Evolutionary conservation across 305 asterid genomes (phyloP).

Genomic region (Solanum hybrid): DNA sequence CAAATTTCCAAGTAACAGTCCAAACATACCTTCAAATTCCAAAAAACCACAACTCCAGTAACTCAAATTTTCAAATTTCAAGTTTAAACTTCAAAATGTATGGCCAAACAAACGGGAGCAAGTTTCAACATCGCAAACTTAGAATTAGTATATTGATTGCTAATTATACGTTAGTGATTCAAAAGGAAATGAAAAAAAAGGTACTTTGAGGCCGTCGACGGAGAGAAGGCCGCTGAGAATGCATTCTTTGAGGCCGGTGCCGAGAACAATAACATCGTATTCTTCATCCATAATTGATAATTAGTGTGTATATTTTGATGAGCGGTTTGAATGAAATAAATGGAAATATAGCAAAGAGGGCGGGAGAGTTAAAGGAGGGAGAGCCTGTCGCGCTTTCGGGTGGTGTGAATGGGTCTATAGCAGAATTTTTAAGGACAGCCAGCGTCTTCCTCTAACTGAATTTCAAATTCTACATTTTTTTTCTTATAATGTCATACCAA

Average conservation of each 20-base stretch:
- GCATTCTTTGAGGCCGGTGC: slow-evolving; percentile 90
- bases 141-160: neutral
- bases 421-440: neutral
- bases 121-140: neutral
- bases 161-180: neutral
- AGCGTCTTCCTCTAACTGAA: neutral
- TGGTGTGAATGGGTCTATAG: slow-evolving; percentile 6
- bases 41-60: neutral
- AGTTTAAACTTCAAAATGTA: neutral
- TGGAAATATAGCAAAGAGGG: slow-evolving; percentile 5
- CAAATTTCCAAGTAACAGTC: neutral
- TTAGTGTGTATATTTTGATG: neutral
- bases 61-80: neutral
- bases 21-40: neutral
- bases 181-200: neutral
- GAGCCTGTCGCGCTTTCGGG: neutral
- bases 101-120: neutral
- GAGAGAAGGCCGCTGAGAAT: slow-evolving; percentile 85
- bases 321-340: neutral
- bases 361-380: slow-evolving; percentile 13
- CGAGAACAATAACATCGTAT: slow-evolving; percentile 80
- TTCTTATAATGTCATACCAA: neutral
- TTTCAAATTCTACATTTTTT: neutral
- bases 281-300: slow-evolving; percentile 66
- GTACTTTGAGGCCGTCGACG: slow-evolving; percentile 72